A percentile compares a stretch with the other conserved stretches of the same genome.
Conservation (phyloP, 2,329 filamentous ascomycete genomes). For the Ceratocystis alfenasii region DNA sequence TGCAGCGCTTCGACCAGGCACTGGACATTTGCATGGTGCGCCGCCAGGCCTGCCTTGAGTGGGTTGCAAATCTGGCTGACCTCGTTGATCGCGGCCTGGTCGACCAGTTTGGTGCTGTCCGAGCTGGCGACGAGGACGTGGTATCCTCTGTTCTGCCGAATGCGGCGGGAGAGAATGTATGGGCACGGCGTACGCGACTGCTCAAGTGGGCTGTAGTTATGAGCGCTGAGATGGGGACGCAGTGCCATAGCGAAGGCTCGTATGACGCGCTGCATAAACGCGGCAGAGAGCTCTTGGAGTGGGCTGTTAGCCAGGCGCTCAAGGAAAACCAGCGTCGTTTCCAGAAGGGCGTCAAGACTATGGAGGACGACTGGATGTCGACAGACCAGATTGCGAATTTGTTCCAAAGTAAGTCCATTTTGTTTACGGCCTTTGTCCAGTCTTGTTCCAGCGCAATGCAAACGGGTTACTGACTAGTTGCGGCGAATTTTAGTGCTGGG, state of each 20-base stretch:
- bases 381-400: constrained; percentile 60
- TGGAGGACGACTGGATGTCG: constrained; percentile 59
- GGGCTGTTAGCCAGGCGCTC: constrained; percentile 69
- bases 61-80: constrained; percentile 45
- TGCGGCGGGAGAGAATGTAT: constrained; percentile 36
- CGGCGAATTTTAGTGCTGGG: constrained; percentile 46
- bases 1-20: constrained; percentile 56
- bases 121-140: constrained; percentile 27
- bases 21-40: constrained; percentile 70
- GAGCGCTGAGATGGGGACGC: constrained; percentile 69
- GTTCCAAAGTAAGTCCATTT: constrained; percentile 47
- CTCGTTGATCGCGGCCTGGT: constrained; percentile 37
- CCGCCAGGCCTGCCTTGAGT: constrained; percentile 53
- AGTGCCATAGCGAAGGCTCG: constrained; percentile 68
- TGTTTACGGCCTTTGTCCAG: background rate
- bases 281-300: constrained; percentile 49
- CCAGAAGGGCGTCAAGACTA: constrained; percentile 54
- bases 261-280: constrained; percentile 63
- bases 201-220: constrained; percentile 64
- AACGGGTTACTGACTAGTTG: constrained; percentile 25
- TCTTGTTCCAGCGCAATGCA: background rate
- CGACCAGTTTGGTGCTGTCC: constrained; percentile 31
- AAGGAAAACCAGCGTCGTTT: constrained; percentile 60
- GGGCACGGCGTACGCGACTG: constrained; percentile 51
- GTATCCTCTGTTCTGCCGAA: constrained; percentile 23